Percentiles rank a stretch among this genome's conserved stretches.
phyloP scores from a whole-genome alignment of 1,284 basidiomycete species.

The Peniophora sp. region DNA sequence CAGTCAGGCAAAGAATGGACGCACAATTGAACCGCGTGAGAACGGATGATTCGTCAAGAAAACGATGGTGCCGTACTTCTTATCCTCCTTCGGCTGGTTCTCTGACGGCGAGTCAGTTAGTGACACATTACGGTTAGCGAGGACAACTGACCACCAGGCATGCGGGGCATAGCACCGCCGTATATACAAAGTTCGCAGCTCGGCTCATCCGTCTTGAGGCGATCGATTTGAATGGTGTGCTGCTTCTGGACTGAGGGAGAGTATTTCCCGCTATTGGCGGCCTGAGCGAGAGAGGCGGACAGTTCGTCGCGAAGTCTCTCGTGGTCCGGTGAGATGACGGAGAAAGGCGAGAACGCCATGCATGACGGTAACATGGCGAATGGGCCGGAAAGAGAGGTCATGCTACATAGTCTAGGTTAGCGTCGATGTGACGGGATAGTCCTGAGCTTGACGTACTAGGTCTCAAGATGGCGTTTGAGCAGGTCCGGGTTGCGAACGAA shows the following conservation, averaged over 20 bases:
- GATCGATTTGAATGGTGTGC: neutral
- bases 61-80: conserved; percentile 6
- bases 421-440: neutral
- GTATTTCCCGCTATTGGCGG: neutral
- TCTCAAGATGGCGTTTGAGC: conserved; percentile 18
- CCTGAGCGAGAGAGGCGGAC: neutral
- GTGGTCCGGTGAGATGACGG: neutral
- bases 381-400: neutral
- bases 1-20: neutral
- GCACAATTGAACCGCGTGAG: conserved; percentile 11
- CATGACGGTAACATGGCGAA: conserved; percentile 4
- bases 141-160: no score
- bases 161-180: neutral
- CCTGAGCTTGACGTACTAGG: conserved; percentile 19
- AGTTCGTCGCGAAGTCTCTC: neutral
- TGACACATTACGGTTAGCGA: no score
- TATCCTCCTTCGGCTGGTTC: neutral
- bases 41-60: conserved; percentile 6
- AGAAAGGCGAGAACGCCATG: neutral
- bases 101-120: neutral
- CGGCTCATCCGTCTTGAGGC: neutral
- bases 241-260: neutral
- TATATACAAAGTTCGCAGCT: neutral
- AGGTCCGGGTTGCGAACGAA: conserved; percentile 19
- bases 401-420: neutral